Conservation (phyloP, 2,329 filamentous ascomycete genomes). For the Exophiala phaeomuriformis region DNA sequence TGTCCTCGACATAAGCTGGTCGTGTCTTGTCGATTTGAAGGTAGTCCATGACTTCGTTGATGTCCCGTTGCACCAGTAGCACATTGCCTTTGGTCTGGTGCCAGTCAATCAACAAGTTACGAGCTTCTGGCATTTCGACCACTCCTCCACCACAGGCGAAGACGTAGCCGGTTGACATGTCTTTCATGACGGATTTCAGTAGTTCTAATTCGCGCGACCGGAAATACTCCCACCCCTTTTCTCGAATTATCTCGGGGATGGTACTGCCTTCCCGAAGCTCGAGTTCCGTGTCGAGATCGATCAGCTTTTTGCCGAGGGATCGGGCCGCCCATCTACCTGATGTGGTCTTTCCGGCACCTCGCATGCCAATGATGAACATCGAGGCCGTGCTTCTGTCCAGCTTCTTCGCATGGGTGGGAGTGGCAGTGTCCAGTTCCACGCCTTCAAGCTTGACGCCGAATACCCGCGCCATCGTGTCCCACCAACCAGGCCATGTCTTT, state of each 20-base stretch:
- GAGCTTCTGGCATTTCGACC: constrained; percentile 75
- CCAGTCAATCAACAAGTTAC: constrained; percentile 66
- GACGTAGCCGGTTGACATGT: constrained; percentile 67
- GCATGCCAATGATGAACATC: constrained; percentile 94
- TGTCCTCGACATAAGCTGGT: constrained; percentile 87
- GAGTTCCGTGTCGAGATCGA: constrained; percentile 83
- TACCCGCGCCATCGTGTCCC: constrained; percentile 74
- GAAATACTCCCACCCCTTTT: constrained; percentile 81
- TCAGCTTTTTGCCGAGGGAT: constrained; percentile 65
- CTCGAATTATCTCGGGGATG: constrained; percentile 78
- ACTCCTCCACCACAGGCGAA: constrained; percentile 93
- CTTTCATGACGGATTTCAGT: constrained; percentile 64
- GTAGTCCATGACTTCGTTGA: constrained; percentile 80
- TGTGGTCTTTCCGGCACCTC: constrained; percentile 93
- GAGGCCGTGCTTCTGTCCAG: constrained; percentile 50
- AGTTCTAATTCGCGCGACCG: constrained; percentile 69
- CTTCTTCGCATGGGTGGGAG: constrained; percentile 33
- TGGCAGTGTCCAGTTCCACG: constrained; percentile 48
- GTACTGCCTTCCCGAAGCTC: constrained; percentile 65
- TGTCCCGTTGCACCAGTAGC: constrained; percentile 78
- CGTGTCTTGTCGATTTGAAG: constrained; percentile 81
- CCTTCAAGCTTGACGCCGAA: constrained; percentile 75
- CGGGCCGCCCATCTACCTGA: constrained; percentile 77
- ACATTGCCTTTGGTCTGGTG: constrained; percentile 73
- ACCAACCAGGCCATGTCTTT: constrained; percentile 99